These are phyloP conservation scores for Penicillium mononematosum DNA, from an alignment of 495 filamentous ascomycete species.

Conservation along the genomic window DNA sequence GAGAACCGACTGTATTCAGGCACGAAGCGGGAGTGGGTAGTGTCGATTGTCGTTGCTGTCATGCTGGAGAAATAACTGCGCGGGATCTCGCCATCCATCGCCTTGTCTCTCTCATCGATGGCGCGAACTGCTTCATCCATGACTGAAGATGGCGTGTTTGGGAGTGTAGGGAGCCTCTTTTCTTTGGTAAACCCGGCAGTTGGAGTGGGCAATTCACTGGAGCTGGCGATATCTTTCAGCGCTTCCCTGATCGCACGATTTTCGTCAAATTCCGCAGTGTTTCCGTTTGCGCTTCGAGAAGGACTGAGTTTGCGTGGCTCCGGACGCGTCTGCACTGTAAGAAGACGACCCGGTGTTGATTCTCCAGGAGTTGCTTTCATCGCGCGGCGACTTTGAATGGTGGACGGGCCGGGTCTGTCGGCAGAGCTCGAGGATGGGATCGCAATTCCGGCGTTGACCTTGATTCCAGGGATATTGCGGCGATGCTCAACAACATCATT, in stretches of 20 bases:
- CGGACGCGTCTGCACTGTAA: constrained; percentile 32
- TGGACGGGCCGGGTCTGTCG: constrained; percentile 16
- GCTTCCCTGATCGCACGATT: constrained; percentile 11
- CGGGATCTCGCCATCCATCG: constrained; percentile 34
- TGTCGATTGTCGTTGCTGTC: constrained; percentile 42
- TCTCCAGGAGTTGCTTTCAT: constrained; percentile 26
- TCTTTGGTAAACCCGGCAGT: constrained; percentile 31
- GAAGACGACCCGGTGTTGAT: constrained; percentile 18
- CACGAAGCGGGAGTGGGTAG: constrained; percentile 23
- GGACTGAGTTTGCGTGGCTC: constrained; percentile 12
- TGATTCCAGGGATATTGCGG: constrained; percentile 24
- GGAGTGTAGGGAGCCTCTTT: constrained; percentile 47
- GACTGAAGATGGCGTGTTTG: constrained; percentile 48
- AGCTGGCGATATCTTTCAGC: constrained; percentile 10
- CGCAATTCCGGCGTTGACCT: constrained; percentile 12
- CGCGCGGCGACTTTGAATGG: constrained; percentile 40
- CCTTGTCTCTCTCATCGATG: constrained; percentile 39
- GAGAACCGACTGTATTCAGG: constrained; percentile 47
- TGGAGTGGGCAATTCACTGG: constrained; percentile 31
- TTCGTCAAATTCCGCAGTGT: constrained; percentile 13
- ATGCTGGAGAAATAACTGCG: constrained; percentile 46
- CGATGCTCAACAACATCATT: constrained; percentile 4
- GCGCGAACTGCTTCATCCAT: constrained; percentile 49
- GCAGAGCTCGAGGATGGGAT: constrained; percentile 9
- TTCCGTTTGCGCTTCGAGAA: constrained; percentile 8